These are phyloP conservation scores for Delonix regia DNA, from an alignment of 306 rosid genomes.

Conservation along the genomic window DNA sequence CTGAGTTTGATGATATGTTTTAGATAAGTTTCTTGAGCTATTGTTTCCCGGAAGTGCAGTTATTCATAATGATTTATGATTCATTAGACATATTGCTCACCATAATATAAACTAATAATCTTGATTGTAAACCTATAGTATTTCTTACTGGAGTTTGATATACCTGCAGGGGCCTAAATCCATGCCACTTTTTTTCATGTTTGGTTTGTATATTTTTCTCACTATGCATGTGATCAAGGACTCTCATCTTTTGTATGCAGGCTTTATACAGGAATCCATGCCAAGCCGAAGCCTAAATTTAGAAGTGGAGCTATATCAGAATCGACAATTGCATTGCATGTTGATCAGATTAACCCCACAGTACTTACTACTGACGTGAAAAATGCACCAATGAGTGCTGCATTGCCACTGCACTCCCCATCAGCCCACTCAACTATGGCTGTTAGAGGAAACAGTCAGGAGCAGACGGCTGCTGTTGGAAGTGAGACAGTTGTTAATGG, in stretches of 20 bases:
- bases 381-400: conserved; percentile 48
- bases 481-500: conserved; percentile 48
- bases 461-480: conserved; percentile 44
- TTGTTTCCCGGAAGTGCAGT: not conserved
- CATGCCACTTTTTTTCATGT: not conserved
- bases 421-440: conserved; percentile 44
- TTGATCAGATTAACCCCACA: conserved; percentile 72
- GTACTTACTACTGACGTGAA: conserved; percentile 64
- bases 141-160: not conserved
- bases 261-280: conserved; percentile 92
- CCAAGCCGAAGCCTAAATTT: conserved; percentile 89
- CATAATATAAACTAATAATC: not conserved
- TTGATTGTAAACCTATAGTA: not conserved
- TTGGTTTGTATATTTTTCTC: not conserved
- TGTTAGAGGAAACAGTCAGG: conserved; percentile 60
- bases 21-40: not conserved
- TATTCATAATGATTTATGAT: not conserved
- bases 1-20: not conserved
- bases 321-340: conserved; percentile 88
- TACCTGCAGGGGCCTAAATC: not conserved
- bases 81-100: not conserved
- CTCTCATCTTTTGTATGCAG: conserved; percentile 48
- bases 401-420: conserved; percentile 55
- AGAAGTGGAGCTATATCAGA: conserved; percentile 91
- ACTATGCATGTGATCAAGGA: not conserved